Base-by-base conservation (phyloP, 305 asterid species). In the Fraxinus angustifolia region DNA sequence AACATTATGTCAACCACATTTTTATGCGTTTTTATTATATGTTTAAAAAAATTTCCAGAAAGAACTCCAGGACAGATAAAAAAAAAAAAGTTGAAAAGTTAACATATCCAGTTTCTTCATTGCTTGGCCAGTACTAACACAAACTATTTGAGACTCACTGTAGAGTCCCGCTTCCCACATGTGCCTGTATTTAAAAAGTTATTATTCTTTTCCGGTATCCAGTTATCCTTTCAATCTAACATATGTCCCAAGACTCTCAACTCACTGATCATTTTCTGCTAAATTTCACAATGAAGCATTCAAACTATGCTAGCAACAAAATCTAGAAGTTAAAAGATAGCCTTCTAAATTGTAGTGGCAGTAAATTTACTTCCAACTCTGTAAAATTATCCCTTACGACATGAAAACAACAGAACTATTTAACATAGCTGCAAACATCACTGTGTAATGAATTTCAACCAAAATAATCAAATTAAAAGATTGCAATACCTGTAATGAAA, bases 401-500 rank as follows among this genome's bases (percentile, higher is more conserved):
- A 14, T 45, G 30, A 38, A 78, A 68, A 53, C 73, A 40, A 26
- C 62, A 40, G 11, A 76, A 38, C 7, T 14, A 6, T 56, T 56
- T 48, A 75, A 62, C 6, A 70, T 38, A 30, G 26, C 40, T 16
- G 76, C 65, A 76, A 11, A 68, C 75, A 80, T 42, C 75, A 19
- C 4, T 56, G 26, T 77, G 70, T 75, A 75, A 89, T 65, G 28
- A 38, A 78, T 3, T 28, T 21, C 21, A 80, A 36, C 76, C 56
- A 48, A 68, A 72, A 26, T 68, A 17, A 30, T 38, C 53, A 62
- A 78, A 78, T 62, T 26, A 53, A 53, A 81, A 80, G 71, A 73
- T 84, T 34, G 42, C 12, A 79, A 71, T 90, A 92, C 98, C 97
- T 93, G 97, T 79, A 94, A 89, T 53, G 98, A 94, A 82, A 94